Percentiles rank a stretch among this genome's conserved stretches.
Evolutionary conservation across 306 rosid species (phyloP).

Genomic region (Ammopiptanthus mongolicus): DNA sequence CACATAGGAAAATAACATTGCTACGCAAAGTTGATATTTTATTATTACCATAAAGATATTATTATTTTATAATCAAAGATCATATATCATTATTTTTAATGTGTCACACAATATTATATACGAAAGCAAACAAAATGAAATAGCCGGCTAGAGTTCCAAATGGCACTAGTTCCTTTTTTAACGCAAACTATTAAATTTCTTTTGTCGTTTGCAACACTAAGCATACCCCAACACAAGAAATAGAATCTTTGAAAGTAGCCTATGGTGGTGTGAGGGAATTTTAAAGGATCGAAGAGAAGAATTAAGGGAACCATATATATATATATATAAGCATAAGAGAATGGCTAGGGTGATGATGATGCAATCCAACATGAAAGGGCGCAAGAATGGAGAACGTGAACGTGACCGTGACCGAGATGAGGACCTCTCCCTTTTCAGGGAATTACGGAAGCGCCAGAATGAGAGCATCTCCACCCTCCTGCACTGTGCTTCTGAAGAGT

Average conservation of each 20-base stretch:
- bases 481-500: conserved; percentile 50
- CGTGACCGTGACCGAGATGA: too few relatives aligned
- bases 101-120: not conserved
- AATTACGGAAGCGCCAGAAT: conserved; percentile 45
- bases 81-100: not conserved
- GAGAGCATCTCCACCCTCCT: conserved; percentile 44
- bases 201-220: conserved; percentile 15
- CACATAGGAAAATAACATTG: not conserved
- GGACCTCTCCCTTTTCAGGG: conserved; percentile 66
- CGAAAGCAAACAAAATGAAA: not conserved
- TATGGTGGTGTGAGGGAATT: not conserved
- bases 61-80: not conserved
- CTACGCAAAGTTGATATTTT: not conserved
- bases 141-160: conserved; percentile 32
- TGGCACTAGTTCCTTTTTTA: not conserved
- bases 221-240: conserved; percentile 7
- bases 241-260: conserved; percentile 12
- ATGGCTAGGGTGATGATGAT: not conserved
- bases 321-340: not conserved
- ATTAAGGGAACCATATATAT: not conserved
- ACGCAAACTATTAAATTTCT: not conserved
- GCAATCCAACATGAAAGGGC: not conserved
- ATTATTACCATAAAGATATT: too few relatives aligned
- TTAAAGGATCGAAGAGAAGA: not conserved
- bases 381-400: not conserved